Percentiles rank a stretch among this genome's conserved stretches.
Evolutionary conservation across 768 basidiomycete genomes (phyloP).

Genomic region (Coprinopsis cinerea): DNA sequence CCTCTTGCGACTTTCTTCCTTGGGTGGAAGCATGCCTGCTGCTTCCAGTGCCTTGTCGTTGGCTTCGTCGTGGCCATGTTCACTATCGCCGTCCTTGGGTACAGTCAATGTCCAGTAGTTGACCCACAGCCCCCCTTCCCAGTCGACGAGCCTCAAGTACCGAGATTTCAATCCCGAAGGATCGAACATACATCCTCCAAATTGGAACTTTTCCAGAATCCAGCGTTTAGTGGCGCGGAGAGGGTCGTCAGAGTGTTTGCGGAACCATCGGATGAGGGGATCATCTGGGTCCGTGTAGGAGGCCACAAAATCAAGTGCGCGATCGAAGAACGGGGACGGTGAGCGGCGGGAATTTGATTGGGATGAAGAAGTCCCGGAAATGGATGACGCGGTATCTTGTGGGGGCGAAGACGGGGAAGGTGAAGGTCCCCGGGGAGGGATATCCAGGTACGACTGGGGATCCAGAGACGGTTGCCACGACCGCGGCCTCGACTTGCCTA

Average conservation of each 20-base stretch:
- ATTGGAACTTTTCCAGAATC: conserved; percentile 52
- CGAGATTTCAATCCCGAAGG: conserved; percentile 41
- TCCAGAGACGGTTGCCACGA: conserved; percentile 11
- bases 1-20: neutral
- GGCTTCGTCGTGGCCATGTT: conserved; percentile 12
- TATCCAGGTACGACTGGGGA: conserved; percentile 12
- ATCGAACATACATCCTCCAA: conserved; percentile 55
- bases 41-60: conserved; percentile 8
- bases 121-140: conserved; percentile 50
- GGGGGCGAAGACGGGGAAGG: conserved; percentile 9
- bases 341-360: conserved; percentile 14
- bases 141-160: conserved; percentile 41
- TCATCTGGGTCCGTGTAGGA: conserved; percentile 30
- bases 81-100: conserved; percentile 15
- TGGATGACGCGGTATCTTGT: conserved; percentile 8
- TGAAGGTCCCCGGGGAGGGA: conserved; percentile 7
- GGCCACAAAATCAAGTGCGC: conserved; percentile 33
- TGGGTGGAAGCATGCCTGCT: neutral
- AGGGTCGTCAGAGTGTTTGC: conserved; percentile 49
- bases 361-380: conserved; percentile 6
- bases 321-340: conserved; percentile 27
- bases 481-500: neutral
- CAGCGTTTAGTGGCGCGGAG: conserved; percentile 42
- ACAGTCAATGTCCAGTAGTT: conserved; percentile 56
- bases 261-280: conserved; percentile 41